A percentile compares a stretch with the other conserved stretches of the same genome.
phyloP scores from a whole-genome alignment of 2,329 filamentous ascomycete species.

The Colletotrichum spinosum region DNA sequence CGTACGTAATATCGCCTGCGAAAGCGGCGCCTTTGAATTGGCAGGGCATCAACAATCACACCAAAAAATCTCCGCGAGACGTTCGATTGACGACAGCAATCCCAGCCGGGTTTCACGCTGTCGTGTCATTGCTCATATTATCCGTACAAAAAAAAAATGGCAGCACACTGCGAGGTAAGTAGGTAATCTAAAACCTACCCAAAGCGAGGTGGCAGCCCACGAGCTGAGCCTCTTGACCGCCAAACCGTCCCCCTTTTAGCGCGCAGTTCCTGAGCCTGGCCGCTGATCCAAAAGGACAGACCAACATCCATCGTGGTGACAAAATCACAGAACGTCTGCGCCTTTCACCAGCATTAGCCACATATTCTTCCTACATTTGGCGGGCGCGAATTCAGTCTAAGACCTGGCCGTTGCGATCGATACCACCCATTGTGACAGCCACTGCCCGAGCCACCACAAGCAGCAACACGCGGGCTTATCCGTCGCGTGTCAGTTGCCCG shows the following conservation, averaged over 20 bases:
- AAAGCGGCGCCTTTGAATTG: not conserved
- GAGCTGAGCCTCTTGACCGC: not conserved
- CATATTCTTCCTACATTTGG: not conserved
- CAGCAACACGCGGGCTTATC: constrained; percentile 20
- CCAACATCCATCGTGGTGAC: not conserved
- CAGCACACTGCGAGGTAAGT: not conserved
- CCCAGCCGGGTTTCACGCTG: not conserved
- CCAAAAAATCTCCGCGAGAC: constrained; percentile 24
- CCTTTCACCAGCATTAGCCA: constrained; percentile 1
- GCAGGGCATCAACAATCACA: constrained; percentile 5
- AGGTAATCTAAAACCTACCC: no score
- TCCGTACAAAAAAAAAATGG: not conserved
- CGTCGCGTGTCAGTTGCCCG: constrained; percentile 21
- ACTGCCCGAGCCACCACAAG: constrained; percentile 14
- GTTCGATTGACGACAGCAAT: constrained; percentile 25
- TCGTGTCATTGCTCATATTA: not conserved
- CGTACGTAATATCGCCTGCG: no score
- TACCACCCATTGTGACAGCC: constrained; percentile 19
- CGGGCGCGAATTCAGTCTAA: no score
- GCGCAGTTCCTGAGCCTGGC: constrained; percentile 9
- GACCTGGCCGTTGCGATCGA: not conserved
- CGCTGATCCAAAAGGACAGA: constrained; percentile 28
- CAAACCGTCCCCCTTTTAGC: constrained; percentile 2
- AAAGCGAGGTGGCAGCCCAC: no score
- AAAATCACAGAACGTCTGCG: not conserved